These are phyloP conservation scores for Smittium culicis DNA, from an alignment of 371 early-diverging fungal species.

Conservation along the genomic window DNA sequence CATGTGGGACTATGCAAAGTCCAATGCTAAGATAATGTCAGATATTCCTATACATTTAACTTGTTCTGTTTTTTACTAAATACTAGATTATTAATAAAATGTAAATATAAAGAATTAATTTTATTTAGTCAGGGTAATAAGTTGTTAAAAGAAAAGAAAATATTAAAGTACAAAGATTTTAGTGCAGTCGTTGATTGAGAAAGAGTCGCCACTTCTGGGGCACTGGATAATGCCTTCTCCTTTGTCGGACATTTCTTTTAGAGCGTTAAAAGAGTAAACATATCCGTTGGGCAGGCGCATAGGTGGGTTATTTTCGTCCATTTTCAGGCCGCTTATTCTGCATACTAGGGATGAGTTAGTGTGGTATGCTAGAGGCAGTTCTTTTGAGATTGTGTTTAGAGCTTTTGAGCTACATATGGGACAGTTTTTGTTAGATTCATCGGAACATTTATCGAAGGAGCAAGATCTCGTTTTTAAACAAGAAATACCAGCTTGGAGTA, in stretches of 20 bases:
- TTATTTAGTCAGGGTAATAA: too few relatives aligned
- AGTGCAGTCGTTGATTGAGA: conserved; percentile 45
- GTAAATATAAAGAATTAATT: too few relatives aligned
- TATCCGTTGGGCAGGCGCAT: conserved; percentile 89
- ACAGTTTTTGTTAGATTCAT: too few relatives aligned
- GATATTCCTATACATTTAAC: too few relatives aligned
- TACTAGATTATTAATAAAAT: too few relatives aligned
- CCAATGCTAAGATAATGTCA: too few relatives aligned
- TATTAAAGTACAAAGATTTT: conserved; percentile 71
- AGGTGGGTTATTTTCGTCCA: conserved; percentile 90
- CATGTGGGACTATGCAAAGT: too few relatives aligned
- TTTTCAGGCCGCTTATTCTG: conserved; percentile 67
- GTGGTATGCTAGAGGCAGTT: conserved; percentile 79
- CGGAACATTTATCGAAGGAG: too few relatives aligned
- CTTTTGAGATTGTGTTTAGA: conserved; percentile 63
- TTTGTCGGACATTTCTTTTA: conserved; percentile 65
- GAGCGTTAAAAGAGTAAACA: conserved; percentile 74
- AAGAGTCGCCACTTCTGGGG: conserved; percentile 59
- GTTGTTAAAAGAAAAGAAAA: too few relatives aligned
- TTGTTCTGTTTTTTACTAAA: too few relatives aligned
- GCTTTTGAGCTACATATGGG: conserved; percentile 81
- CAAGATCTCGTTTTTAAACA: too few relatives aligned
- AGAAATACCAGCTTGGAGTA: too few relatives aligned
- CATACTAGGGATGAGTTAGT: conserved; percentile 86
- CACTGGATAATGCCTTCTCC: conserved; percentile 62